Percentiles rank a stretch among this genome's conserved stretches.
phyloP scores from a whole-genome alignment of 768 basidiomycete species.

The Candolleomyces efflorescens region DNA sequence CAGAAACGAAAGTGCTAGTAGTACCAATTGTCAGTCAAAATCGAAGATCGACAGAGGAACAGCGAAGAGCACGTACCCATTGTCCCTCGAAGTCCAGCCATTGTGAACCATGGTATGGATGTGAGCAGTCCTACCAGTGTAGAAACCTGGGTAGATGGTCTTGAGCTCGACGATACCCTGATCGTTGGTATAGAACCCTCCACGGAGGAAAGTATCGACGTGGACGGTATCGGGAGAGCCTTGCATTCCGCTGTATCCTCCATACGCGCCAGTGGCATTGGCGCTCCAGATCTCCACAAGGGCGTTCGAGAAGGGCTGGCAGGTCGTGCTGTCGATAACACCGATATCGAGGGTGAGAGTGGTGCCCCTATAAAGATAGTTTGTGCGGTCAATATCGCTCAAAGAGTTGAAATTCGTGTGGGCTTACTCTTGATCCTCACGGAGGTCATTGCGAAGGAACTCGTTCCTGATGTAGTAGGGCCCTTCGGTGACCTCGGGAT shows the following conservation, averaged over 20 bases:
- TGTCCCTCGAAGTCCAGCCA: constrained; percentile 12
- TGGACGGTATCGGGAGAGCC: constrained; percentile 8
- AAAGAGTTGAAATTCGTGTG: neutral
- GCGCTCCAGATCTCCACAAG: constrained; percentile 34
- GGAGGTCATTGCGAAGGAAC: constrained; percentile 2
- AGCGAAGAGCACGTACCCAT: constrained; percentile 11
- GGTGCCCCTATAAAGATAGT: constrained; percentile 20
- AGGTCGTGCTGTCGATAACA: constrained; percentile 31
- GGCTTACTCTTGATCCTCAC: neutral
- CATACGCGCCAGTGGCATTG: constrained; percentile 23
- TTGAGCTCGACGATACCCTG: constrained; percentile 27
- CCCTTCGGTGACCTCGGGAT: constrained; percentile 51
- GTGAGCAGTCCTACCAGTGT: constrained; percentile 29
- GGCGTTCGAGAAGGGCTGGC: constrained; percentile 27
- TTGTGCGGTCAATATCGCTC: neutral
- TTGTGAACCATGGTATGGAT: constrained; percentile 27
- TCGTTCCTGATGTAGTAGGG: constrained; percentile 42
- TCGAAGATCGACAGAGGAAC: neutral
- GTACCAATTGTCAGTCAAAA: neutral
- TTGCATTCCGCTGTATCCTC: constrained; percentile 14
- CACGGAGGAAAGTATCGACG: constrained; percentile 27
- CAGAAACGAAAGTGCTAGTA: constrained; percentile 20
- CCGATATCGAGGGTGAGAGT: constrained; percentile 30
- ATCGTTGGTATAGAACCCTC: constrained; percentile 24
- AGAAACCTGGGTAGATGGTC: constrained; percentile 28